phyloP scores from a whole-genome alignment of 805 yeast genomes.

The Wickerhamomyces silvicola region DNA sequence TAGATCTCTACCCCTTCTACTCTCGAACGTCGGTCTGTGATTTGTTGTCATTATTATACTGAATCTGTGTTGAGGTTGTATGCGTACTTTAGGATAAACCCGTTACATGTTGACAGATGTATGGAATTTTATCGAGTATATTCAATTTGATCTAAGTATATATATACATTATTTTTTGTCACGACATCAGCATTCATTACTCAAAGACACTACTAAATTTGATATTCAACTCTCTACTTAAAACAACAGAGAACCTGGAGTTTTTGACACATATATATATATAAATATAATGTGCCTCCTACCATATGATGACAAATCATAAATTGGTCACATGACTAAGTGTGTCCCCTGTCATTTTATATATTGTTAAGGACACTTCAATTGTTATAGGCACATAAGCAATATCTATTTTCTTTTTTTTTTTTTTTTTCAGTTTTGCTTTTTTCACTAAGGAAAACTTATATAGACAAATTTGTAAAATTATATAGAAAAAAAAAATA shows the following conservation, averaged over 20 bases:
- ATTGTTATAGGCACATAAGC: no score
- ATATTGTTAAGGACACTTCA: no score
- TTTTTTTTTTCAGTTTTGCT: no score
- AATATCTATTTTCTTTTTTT: no score
- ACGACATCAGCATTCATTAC: neutral
- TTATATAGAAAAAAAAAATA: no score
- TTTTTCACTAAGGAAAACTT: no score
- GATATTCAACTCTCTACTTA: no score
- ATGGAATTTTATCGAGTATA: neutral
- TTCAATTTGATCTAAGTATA: neutral
- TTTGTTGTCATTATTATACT: conserved; percentile 51
- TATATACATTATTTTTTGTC: neutral
- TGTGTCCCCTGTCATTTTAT: no score
- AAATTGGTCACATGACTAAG: neutral
- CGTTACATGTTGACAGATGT: neutral
- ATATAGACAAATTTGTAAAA: no score
- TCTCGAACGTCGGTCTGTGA: conserved; percentile 64
- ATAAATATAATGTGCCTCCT: neutral
- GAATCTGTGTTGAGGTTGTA: neutral
- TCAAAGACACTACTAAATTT: neutral
- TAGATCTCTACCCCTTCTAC: conserved; percentile 44
- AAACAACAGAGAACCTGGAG: neutral
- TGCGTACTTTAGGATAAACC: neutral
- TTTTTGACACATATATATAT: neutral
- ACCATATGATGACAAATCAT: neutral